Conservation (phyloP, 805 yeast species). For the Candida parachauliodes region DNA sequence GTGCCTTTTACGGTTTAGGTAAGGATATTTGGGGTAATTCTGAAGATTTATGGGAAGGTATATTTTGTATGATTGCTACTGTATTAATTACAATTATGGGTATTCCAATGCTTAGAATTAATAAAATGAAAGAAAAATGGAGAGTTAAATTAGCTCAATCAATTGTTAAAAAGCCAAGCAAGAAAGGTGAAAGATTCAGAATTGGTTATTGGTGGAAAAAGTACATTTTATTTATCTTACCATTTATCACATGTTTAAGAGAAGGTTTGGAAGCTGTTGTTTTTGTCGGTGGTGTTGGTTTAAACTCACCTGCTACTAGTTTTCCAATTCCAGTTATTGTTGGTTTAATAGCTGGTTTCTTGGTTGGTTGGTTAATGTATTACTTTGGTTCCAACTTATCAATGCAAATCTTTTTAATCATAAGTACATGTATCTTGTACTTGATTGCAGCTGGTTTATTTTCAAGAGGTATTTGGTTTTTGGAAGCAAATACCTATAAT, state of each 20-base stretch:
- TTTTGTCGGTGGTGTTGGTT: constrained; percentile 93
- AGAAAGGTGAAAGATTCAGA: constrained; percentile 42
- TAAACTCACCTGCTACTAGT: constrained; percentile 43
- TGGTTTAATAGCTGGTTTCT: constrained; percentile 73
- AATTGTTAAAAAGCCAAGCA: constrained; percentile 53
- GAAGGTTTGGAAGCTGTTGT: constrained; percentile 97
- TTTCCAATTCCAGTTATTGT: constrained; percentile 89
- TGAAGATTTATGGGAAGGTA: constrained; percentile 95
- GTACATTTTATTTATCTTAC: constrained; percentile 81
- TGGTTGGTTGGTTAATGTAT: constrained; percentile 66
- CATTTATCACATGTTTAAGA: constrained; percentile 85
- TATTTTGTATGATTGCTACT: constrained; percentile 82
- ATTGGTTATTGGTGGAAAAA: constrained; percentile 42
- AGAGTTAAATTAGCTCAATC: constrained; percentile 85
- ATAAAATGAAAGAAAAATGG: constrained; percentile 95
- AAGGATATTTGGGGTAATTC: constrained; percentile 80
- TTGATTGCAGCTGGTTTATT: constrained; percentile 86
- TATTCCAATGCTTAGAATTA: constrained; percentile 86
- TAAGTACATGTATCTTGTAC: constrained; percentile 82
- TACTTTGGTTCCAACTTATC: constrained; percentile 76
- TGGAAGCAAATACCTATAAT: constrained; percentile 64
- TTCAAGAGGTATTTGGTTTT: constrained; percentile 87
- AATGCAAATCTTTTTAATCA: constrained; percentile 75
- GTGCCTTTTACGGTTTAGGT: constrained; percentile 79
- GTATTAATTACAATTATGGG: constrained; percentile 88